phyloP scores from a whole-genome alignment of 805 yeast species.

The Groenewaldozyma salmanticensis region DNA sequence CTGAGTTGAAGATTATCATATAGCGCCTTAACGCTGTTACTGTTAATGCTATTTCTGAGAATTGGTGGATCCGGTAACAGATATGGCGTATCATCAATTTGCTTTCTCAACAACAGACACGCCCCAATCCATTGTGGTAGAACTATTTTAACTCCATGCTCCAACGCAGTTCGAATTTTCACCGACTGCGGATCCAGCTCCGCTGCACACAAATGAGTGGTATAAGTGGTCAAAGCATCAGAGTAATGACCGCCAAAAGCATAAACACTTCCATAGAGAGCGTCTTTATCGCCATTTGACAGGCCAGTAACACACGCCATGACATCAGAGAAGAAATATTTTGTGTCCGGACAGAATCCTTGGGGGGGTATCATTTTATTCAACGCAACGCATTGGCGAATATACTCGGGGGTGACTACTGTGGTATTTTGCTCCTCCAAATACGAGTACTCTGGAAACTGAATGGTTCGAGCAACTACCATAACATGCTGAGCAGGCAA shows the following conservation, averaged over 20 bases:
- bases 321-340: conserved; percentile 50
- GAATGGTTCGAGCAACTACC: conserved; percentile 41
- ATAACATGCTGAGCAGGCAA: conserved; percentile 6
- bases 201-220: conserved; percentile 68
- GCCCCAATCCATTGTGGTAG: conserved; percentile 74
- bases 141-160: conserved; percentile 33
- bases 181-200: conserved; percentile 23
- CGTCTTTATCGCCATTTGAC: conserved; percentile 51
- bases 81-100: conserved; percentile 46
- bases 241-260: conserved; percentile 71
- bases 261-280: conserved; percentile 55
- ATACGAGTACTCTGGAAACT: conserved; percentile 42
- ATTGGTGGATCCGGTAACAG: conserved; percentile 31
- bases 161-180: conserved; percentile 38
- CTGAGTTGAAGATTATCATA: too few species aligned
- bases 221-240: conserved; percentile 52
- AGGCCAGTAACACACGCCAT: conserved; percentile 52
- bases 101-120: conserved; percentile 45
- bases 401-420: conserved; percentile 54
- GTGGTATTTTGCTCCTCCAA: conserved; percentile 52
- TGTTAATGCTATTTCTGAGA: conserved; percentile 4
- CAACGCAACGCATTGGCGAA: conserved; percentile 36
- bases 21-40: background rate
- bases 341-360: conserved; percentile 64
- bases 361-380: conserved; percentile 41